These are phyloP conservation scores for Aplosporella prunicola DNA, from an alignment of 2,329 filamentous ascomycete genomes.

Conservation along the genomic window DNA sequence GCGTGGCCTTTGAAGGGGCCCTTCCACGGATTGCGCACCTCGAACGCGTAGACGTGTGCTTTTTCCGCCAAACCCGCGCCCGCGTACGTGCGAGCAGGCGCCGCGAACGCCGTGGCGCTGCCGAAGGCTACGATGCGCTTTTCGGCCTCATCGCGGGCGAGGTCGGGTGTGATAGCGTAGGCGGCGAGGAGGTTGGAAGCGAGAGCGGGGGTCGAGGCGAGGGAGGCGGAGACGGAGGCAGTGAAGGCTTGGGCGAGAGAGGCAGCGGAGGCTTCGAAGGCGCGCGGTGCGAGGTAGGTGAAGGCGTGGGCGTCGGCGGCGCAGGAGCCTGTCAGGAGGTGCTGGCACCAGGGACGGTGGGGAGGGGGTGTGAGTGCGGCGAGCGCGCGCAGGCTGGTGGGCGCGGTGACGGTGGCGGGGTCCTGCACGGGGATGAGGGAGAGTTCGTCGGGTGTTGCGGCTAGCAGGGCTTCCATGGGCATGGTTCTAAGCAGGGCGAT, in stretches of 20 bases:
- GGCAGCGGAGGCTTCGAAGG: no score
- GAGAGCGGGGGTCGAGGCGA: conserved; percentile 16
- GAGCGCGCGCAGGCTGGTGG: no score
- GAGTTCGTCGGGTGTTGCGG: conserved; percentile 29
- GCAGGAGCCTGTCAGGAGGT: conserved; percentile 41
- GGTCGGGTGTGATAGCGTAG: conserved; percentile 31
- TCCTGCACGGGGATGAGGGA: conserved; percentile 28
- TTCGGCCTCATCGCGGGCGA: conserved; percentile 34
- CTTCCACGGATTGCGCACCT: conserved; percentile 27
- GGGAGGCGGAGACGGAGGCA: conserved; percentile 23
- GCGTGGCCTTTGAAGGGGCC: conserved; percentile 25
- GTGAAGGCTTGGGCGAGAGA: conserved; percentile 28
- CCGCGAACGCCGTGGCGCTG: conserved; percentile 39
- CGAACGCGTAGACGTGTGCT: conserved; percentile 29
- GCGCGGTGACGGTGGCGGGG: no score
- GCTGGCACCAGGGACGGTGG: conserved; percentile 37
- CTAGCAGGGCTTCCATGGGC: conserved; percentile 33
- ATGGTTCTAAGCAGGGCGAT: conserved; percentile 33
- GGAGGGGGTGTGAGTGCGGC: no score
- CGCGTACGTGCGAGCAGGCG: conserved; percentile 34
- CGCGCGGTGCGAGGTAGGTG: neutral
- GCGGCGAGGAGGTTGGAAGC: conserved; percentile 23
- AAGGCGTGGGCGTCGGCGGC: conserved; percentile 28
- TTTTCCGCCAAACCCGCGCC: no score
- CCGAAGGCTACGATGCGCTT: conserved; percentile 34